Conservation (phyloP, 2,329 filamentous ascomycete genomes). For the Pochonia chlamydosporia region DNA sequence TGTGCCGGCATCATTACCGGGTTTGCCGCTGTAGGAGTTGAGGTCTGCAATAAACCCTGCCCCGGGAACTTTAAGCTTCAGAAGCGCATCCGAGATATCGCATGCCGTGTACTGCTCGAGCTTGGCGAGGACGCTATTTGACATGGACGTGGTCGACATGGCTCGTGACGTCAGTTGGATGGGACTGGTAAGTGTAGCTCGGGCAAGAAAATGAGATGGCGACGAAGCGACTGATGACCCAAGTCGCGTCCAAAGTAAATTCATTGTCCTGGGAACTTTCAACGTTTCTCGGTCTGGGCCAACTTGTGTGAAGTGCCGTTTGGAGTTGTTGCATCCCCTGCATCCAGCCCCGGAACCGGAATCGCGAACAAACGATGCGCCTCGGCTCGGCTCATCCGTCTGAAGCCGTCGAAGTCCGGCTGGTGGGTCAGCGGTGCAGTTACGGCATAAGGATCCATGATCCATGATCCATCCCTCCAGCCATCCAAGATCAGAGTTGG, state of each 20-base stretch:
- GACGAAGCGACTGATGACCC: not conserved
- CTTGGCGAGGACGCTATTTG: conserved; percentile 16
- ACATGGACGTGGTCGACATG: conserved; percentile 6
- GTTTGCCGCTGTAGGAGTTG: conserved; percentile 24
- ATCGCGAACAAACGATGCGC: too few species aligned
- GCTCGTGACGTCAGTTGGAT: not conserved
- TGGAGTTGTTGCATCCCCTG: too few species aligned
- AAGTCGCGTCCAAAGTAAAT: not conserved
- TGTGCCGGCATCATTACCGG: conserved; percentile 16
- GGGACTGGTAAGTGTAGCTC: conserved; percentile 7
- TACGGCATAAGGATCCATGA: not conserved
- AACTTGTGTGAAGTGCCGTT: too few species aligned
- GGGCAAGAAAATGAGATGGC: not conserved
- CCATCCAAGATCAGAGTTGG: too few species aligned
- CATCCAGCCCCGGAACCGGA: too few species aligned
- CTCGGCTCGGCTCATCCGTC: not conserved
- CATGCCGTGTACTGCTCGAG: conserved; percentile 38
- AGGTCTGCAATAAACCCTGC: conserved; percentile 63
- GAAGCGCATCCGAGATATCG: conserved; percentile 66
- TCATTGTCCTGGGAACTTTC: not conserved
- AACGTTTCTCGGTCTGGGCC: not conserved
- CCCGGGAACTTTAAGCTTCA: conserved; percentile 60
- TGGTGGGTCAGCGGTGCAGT: not conserved
- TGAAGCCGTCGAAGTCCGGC: not conserved
- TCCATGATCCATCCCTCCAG: too few species aligned